Base-by-base conservation (phyloP, 1,139 yeast species). In the Blastobotrys capitulatus region DNA sequence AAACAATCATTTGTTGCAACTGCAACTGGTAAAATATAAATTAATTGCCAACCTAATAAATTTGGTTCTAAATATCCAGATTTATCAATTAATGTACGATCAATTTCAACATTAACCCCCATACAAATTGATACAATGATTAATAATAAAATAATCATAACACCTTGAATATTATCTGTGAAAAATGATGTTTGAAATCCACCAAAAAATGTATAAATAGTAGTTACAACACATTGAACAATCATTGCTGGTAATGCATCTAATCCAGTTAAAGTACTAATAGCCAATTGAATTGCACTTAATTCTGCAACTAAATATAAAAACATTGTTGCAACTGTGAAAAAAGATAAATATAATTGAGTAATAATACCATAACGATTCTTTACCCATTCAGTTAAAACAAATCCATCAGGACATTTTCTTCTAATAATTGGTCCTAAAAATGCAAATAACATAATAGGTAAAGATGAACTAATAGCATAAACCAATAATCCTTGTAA, bases 341-440 rank as follows among this genome's bases (percentile, higher is more conserved):
- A 87, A 46, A 81, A 82, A 5, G 95, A 83, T 49, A 90, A 70
- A 60, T 86, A 87, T 56, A 87, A 72, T 1, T 86, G 85, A 6
- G 95, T 75, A 19, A 83, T 68, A 6, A 74, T 63, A 1, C 97
- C 97, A 62, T 75, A 90, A 55, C 97, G 74, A 40, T 79, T 80
- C 61, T 87, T 77, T 13, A 87, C 94, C 97, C 97, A 90, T 64
- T 89, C 96, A n/a, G 96, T 87, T 56, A 90, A 72, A 38, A 90
- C 88, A 64, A 90, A 90, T 5, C 97, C 97, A 9, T 86, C 81
- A 0, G 97, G 97, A 61, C 96, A 86, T 57, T 78, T 78, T 53
- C 72, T 77, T 57, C 96, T 75, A 54, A 90, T 83, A 12, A 81
- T 65, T 0, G 97, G 97, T 0, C 97, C 97, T 51, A 86, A 70